These are phyloP conservation scores for Vitellaria paradoxa DNA, from an alignment of 179 eudicot genomes.

Conservation along the genomic window DNA sequence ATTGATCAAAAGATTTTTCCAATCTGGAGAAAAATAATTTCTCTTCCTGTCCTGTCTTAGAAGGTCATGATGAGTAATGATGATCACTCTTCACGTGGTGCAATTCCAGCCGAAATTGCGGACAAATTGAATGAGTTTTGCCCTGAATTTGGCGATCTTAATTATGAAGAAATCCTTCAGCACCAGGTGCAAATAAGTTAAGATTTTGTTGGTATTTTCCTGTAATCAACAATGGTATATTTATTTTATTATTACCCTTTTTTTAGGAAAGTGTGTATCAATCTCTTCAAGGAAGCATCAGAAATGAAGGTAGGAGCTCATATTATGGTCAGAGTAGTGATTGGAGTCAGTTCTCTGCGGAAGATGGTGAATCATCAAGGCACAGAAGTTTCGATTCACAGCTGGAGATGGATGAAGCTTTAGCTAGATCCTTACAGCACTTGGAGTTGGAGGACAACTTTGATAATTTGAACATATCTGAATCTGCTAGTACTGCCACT, in stretches of 20 bases:
- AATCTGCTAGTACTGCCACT: conserved; percentile 29
- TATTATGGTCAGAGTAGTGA: conserved; percentile 29
- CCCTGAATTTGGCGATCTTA: conserved; percentile 56
- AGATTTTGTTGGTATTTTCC: neutral
- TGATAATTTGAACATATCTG: conserved; percentile 36
- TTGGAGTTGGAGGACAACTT: conserved; percentile 45
- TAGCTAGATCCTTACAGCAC: conserved; percentile 80
- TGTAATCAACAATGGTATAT: neutral
- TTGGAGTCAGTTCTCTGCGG: conserved; percentile 25
- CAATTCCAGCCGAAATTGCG: conserved; percentile 23
- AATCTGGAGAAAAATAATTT: conserved; percentile 2
- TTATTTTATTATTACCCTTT: neutral
- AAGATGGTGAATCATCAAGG: conserved; percentile 49
- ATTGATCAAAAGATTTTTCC: neutral
- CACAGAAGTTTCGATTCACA: conserved; percentile 37
- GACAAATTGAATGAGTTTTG: conserved; percentile 50
- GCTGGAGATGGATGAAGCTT: conserved; percentile 70
- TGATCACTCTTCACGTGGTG: conserved; percentile 17
- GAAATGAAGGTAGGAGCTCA: conserved; percentile 17
- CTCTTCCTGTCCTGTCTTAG: conserved; percentile 5
- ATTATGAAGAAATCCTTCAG: conserved; percentile 69
- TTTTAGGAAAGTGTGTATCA: conserved; percentile 59
- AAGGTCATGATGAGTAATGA: conserved; percentile 23
- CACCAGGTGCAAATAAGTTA: conserved; percentile 51
- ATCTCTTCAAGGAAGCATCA: conserved; percentile 30